Percentiles rank a stretch among this genome's conserved stretches.
These are phyloP conservation scores for Symbiotaphrina buchneri DNA, from an alignment of 495 filamentous ascomycete species.

Conservation along the genomic window DNA sequence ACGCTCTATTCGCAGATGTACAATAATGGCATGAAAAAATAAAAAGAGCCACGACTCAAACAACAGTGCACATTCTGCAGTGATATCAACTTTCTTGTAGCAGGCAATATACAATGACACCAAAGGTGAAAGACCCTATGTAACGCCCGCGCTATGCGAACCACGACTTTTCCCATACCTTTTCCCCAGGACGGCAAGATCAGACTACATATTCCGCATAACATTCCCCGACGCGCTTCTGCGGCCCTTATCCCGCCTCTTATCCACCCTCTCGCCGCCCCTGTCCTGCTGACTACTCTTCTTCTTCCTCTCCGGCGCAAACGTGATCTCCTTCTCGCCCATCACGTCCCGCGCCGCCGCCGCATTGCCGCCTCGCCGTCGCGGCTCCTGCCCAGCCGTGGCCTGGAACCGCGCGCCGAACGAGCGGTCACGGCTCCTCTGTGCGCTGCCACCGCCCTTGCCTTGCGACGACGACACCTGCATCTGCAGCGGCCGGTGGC, in stretches of 20 bases:
- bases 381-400: conserved; percentile 17
- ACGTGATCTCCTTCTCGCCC: conserved; percentile 73
- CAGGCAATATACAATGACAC: no score
- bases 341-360: conserved; percentile 30
- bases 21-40: no score
- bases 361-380: conserved; percentile 23
- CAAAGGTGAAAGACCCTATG: no score
- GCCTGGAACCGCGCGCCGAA: conserved; percentile 44
- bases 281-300: conserved; percentile 5
- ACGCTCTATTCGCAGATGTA: no score
- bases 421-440: conserved; percentile 27
- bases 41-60: no score
- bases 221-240: conserved; percentile 55
- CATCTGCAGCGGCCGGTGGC: conserved; percentile 29
- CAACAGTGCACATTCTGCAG: no score
- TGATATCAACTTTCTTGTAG: no score
- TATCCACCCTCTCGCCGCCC: conserved; percentile 10
- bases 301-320: conserved; percentile 30
- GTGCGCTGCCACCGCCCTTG: no score
- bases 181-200: no score
- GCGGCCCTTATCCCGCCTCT: conserved; percentile 19
- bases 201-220: conserved; percentile 27
- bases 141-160: no score
- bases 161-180: no score
- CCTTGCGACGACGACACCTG: conserved; percentile 26